Evolutionary conservation across 2,329 filamentous ascomycete genomes (phyloP).

Genomic region (Colletotrichum sp.): DNA sequence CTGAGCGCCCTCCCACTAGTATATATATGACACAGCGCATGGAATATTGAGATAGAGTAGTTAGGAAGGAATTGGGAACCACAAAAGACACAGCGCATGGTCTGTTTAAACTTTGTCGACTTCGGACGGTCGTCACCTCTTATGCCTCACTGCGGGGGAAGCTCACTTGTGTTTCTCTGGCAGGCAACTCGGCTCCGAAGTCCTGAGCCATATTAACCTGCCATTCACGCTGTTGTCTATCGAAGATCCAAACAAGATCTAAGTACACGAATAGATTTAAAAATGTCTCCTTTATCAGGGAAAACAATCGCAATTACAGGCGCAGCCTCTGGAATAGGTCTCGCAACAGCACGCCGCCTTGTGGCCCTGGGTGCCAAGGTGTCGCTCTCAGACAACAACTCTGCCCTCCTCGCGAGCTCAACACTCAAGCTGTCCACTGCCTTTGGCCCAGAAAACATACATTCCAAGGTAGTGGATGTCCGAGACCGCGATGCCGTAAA

Average conservation of each 20-base stretch:
- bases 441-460: not conserved
- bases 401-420: constrained; percentile 29
- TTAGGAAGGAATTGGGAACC: too few relatives aligned
- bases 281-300: constrained; percentile 18
- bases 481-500: constrained; percentile 17
- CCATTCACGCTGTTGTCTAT: not conserved
- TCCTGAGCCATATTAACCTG: not conserved
- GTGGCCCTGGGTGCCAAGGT: constrained; percentile 47
- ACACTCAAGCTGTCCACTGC: not conserved
- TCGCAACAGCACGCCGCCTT: constrained; percentile 48
- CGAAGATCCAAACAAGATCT: not conserved
- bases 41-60: too few relatives aligned
- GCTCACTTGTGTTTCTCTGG: not conserved
- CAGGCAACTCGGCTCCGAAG: not conserved
- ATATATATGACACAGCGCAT: not conserved
- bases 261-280: accelerated
- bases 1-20: not conserved
- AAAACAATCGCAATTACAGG: constrained; percentile 56
- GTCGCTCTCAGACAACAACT: constrained; percentile 52
- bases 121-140: not conserved
- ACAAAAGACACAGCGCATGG: not conserved
- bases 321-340: constrained; percentile 53
- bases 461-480: constrained; percentile 11
- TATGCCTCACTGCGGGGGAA: not conserved
- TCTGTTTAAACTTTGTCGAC: not conserved